Percentiles rank a stretch among this genome's conserved stretches.
phyloP scores from a whole-genome alignment of 768 basidiomycete genomes.

The Mycena leptocephala region DNA sequence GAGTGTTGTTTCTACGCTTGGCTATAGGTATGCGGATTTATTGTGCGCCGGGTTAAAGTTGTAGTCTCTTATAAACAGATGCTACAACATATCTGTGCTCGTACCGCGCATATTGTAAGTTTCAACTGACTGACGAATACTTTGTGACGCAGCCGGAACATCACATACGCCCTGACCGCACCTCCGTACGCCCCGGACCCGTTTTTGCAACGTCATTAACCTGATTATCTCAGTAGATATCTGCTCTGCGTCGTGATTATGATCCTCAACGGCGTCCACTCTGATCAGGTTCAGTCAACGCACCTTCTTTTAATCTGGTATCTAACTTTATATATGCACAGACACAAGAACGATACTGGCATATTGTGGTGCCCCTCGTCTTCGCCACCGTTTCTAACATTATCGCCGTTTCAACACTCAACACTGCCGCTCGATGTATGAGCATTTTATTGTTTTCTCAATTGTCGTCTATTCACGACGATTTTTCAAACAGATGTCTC shows the following conservation, averaged over 20 bases:
- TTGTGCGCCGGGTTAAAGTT: background rate
- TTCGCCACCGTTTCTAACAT: constrained; percentile 30
- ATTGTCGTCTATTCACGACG: background rate
- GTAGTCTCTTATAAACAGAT: too few relatives aligned
- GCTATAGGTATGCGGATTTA: constrained; percentile 31
- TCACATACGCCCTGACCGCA: constrained; percentile 33
- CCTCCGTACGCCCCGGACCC: constrained; percentile 29
- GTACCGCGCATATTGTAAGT: too few relatives aligned
- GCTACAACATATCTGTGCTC: too few relatives aligned
- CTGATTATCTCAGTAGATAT: background rate
- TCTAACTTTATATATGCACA: background rate
- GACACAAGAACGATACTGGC: constrained; percentile 32
- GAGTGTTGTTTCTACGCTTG: constrained; percentile 29
- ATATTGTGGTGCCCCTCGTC: constrained; percentile 30
- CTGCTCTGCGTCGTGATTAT: constrained; percentile 32
- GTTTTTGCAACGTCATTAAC: background rate
- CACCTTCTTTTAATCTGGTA: too few relatives aligned
- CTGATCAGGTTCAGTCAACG: constrained; percentile 18
- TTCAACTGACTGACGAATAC: too few relatives aligned
- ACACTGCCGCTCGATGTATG: constrained; percentile 34
- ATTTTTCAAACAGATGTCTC: constrained; percentile 17
- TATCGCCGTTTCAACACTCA: constrained; percentile 32
- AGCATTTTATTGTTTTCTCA: background rate
- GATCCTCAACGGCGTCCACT: constrained; percentile 26
- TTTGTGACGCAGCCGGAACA: constrained; percentile 21